These are phyloP conservation scores for Nephelium lappaceum DNA, from an alignment of 345 rosid species.

Conservation along the genomic window DNA sequence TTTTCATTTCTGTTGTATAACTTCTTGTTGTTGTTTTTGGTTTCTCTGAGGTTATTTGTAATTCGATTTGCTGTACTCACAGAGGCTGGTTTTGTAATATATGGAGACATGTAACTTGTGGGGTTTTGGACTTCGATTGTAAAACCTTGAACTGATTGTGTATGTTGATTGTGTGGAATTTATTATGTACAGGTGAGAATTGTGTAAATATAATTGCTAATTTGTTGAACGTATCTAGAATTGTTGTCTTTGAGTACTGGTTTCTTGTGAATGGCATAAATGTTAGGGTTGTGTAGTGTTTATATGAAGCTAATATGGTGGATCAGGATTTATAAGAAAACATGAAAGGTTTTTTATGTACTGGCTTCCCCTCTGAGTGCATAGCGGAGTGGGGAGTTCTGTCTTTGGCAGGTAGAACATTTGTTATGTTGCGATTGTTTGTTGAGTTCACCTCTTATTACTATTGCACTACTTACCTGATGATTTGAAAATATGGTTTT, in stretches of 20 bases:
- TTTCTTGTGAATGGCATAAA: conserved; percentile 4
- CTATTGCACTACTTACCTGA: conserved; percentile 6
- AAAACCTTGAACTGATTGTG: neutral
- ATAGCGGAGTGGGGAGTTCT: conserved; percentile 34
- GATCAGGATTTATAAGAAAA: conserved; percentile 22
- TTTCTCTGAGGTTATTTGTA: conserved; percentile 16
- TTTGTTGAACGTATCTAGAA: neutral
- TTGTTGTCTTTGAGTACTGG: neutral
- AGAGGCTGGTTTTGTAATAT: conserved; percentile 2
- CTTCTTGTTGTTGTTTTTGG: neutral
- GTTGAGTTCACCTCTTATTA: neutral
- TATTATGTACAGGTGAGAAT: neutral
- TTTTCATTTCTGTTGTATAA: neutral
- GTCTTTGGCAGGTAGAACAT: conserved; percentile 49
- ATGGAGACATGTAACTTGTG: neutral
- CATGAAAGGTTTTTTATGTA: conserved; percentile 15
- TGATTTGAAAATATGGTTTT: conserved; percentile 9
- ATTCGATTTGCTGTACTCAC: conserved; percentile 15
- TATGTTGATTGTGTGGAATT: neutral
- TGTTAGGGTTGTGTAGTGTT: conserved; percentile 8
- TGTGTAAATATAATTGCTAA: conserved; percentile 8
- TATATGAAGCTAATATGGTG: conserved; percentile 7
- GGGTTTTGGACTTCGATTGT: neutral
- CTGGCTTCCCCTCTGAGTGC: conserved; percentile 27
- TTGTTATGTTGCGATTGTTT: conserved; percentile 16